Evolutionary conservation across 148 eudicot genomes (phyloP).

Genomic region (Rhododendron mucronatum): DNA sequence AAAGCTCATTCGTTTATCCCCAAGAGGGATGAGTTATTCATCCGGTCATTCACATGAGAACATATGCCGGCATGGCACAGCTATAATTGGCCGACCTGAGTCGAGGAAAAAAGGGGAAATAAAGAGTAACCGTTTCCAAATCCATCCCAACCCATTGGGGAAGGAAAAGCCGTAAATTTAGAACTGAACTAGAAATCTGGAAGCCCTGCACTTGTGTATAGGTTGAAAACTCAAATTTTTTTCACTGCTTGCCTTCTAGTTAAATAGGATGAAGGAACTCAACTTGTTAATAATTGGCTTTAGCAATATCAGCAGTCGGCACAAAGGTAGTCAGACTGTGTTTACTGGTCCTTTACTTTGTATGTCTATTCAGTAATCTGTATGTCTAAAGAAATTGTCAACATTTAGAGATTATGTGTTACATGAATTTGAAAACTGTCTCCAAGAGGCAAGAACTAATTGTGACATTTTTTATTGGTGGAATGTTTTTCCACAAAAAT

Average conservation of each 20-base stretch:
- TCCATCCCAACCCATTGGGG: neutral
- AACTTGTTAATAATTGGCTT: neutral
- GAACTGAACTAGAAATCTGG: neutral
- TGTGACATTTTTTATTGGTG: neutral
- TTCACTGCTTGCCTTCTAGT: neutral
- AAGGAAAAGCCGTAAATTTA: neutral
- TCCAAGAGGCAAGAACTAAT: neutral
- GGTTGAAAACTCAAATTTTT: neutral
- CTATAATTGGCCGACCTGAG: neutral
- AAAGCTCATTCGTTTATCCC: neutral
- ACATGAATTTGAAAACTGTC: neutral
- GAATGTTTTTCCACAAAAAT: neutral
- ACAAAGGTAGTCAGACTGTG: neutral
- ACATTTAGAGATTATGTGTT: neutral
- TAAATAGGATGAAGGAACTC: neutral
- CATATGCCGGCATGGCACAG: neutral
- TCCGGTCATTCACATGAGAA: neutral
- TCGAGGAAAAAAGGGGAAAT: neutral
- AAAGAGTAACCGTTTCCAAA: neutral
- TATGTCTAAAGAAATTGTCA: neutral
- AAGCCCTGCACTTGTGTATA: neutral
- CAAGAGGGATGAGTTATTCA: neutral
- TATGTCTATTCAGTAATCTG: neutral
- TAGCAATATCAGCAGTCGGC: neutral
- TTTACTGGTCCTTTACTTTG: neutral